Evolutionary conservation across 306 rosid genomes (phyloP).

Genomic region (Citrullus colocynthis): DNA sequence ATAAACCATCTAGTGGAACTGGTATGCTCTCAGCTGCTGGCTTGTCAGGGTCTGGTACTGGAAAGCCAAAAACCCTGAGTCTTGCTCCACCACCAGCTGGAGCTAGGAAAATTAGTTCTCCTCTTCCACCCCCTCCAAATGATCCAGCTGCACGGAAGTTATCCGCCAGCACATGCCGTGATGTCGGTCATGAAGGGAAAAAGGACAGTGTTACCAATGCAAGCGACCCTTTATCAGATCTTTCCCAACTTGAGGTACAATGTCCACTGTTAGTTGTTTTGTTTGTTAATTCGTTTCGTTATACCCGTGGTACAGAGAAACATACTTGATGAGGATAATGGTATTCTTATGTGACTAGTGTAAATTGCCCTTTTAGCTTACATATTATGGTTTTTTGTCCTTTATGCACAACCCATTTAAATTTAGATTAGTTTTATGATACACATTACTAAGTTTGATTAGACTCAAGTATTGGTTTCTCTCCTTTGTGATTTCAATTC

Average conservation of each 20-base stretch:
- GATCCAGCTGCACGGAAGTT: constrained; percentile 74
- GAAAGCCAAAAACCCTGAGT: constrained; percentile 54
- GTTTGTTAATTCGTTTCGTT: not conserved
- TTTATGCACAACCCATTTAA: not conserved
- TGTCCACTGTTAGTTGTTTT: not conserved
- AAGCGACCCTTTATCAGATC: constrained; percentile 65
- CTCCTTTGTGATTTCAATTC: not conserved
- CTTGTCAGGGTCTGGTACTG: constrained; percentile 33
- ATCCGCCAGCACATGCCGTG: constrained; percentile 18
- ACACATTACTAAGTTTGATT: not conserved
- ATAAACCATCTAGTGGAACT: constrained; percentile 59
- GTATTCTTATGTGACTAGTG: not conserved
- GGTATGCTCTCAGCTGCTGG: constrained; percentile 99
- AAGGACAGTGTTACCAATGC: constrained; percentile 28
- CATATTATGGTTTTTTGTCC: not conserved
- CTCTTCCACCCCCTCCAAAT: constrained; percentile 89
- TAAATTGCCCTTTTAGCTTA: not conserved
- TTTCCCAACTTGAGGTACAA: constrained; percentile 82
- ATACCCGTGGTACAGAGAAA: not conserved
- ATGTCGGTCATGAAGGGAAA: constrained; percentile 24
- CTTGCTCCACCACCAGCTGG: constrained; percentile 87
- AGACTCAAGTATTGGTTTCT: not conserved
- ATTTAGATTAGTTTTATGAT: not conserved
- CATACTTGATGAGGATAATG: not conserved
- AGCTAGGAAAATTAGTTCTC: constrained; percentile 59